These are phyloP conservation scores for Astrocystis sublimbata DNA, from an alignment of 495 filamentous ascomycete species.

Conservation along the genomic window DNA sequence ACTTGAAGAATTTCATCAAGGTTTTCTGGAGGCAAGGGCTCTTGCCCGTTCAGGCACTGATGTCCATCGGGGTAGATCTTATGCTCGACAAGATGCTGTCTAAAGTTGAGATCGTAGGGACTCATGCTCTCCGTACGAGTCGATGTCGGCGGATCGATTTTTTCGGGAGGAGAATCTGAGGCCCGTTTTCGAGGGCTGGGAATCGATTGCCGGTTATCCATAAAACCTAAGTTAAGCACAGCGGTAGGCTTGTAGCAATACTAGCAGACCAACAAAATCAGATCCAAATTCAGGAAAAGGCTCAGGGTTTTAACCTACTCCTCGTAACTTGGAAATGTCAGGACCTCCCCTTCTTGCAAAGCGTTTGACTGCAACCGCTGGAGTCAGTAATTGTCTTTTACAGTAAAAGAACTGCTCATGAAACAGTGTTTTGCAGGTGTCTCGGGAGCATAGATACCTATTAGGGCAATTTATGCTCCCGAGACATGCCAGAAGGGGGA, in stretches of 20 bases:
- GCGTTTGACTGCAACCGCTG: too few species aligned
- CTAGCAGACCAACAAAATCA: background rate
- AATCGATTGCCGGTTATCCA: slow-evolving; percentile 9
- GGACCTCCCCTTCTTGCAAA: slow-evolving; percentile 12
- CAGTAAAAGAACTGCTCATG: too few species aligned
- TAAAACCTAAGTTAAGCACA: background rate
- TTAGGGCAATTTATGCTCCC: too few species aligned
- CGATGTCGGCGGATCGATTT: slow-evolving; percentile 5
- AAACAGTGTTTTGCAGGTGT: too few species aligned
- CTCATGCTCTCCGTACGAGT: slow-evolving; percentile 16
- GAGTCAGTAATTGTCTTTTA: too few species aligned
- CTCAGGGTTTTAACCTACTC: background rate
- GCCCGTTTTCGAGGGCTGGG: slow-evolving; percentile 18
- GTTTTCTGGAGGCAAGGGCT: slow-evolving; percentile 15
- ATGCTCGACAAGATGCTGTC: slow-evolving; percentile 23
- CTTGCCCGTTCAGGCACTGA: slow-evolving; percentile 8
- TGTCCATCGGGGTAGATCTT: slow-evolving; percentile 1
- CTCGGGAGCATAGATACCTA: too few species aligned
- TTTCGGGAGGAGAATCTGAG: slow-evolving; percentile 9
- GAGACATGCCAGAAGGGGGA: too few species aligned
- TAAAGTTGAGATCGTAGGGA: slow-evolving; percentile 22
- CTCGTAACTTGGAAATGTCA: slow-evolving; percentile 4
- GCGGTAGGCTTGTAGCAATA: background rate
- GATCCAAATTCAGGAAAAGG: background rate
- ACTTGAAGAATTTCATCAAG: slow-evolving; percentile 14